A percentile compares a stretch with the other conserved stretches of the same genome.
phyloP scores from a whole-genome alignment of 495 filamentous ascomycete genomes.

The Parathielavia appendiculata region DNA sequence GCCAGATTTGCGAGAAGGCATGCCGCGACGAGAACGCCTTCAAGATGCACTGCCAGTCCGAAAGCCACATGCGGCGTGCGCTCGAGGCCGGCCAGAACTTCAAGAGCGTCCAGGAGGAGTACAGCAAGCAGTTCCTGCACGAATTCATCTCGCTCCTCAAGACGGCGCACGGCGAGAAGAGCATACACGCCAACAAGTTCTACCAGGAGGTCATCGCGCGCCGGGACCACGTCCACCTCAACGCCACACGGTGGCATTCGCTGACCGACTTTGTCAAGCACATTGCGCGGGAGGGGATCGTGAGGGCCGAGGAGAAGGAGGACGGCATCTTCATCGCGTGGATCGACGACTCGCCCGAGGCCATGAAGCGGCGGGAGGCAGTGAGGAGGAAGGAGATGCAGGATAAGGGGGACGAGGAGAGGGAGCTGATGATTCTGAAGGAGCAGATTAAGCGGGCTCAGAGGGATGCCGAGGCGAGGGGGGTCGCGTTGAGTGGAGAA shows the following conservation, averaged over 20 bases:
- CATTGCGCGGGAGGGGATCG: constrained; percentile 77
- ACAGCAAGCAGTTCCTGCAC: constrained; percentile 66
- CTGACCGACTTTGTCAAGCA: constrained; percentile 85
- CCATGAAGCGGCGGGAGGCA: constrained; percentile 71
- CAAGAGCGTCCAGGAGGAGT: constrained; percentile 67
- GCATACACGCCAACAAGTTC: constrained; percentile 79
- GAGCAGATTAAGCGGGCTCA: constrained; percentile 76
- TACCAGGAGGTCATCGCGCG: constrained; percentile 82
- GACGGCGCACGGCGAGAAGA: constrained; percentile 81
- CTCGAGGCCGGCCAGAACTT: constrained; percentile 78
- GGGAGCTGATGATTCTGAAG: constrained; percentile 72
- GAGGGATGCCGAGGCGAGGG: constrained; percentile 47
- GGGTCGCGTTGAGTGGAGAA: constrained; percentile 20
- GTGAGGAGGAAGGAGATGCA: constrained; percentile 74
- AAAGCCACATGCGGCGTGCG: constrained; percentile 81
- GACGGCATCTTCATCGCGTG: constrained; percentile 83
- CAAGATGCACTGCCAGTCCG: constrained; percentile 74
- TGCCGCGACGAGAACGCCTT: constrained; percentile 68
- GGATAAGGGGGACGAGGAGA: constrained; percentile 84
- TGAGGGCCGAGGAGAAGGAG: constrained; percentile 81
- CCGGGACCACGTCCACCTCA: constrained; percentile 89
- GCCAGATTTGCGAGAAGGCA: constrained; percentile 60
- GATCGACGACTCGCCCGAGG: constrained; percentile 86
- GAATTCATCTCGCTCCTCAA: constrained; percentile 72
- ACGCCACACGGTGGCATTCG: constrained; percentile 75